phyloP scores from a whole-genome alignment of 2,329 filamentous ascomycete species.

The Penicillium frequentans region DNA sequence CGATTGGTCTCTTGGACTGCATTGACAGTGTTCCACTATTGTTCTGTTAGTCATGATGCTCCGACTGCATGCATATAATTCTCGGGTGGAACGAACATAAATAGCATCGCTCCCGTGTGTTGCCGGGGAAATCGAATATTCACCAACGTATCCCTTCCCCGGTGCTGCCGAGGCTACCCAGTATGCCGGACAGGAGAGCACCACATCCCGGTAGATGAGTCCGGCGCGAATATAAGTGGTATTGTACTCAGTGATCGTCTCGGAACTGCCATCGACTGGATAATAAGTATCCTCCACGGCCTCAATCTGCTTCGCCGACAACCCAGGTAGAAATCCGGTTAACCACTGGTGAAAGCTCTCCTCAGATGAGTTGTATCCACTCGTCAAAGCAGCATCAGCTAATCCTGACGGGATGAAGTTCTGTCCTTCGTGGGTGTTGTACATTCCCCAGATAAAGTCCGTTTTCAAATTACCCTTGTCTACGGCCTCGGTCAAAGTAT shows the following conservation, averaged over 20 bases:
- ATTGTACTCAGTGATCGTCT: slow-evolving; percentile 51
- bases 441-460: slow-evolving; percentile 54
- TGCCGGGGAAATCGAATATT: slow-evolving; percentile 61
- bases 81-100: slow-evolving; percentile 45
- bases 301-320: slow-evolving; percentile 43
- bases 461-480: slow-evolving; percentile 43
- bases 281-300: slow-evolving; percentile 48
- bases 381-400: slow-evolving; percentile 29
- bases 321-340: slow-evolving; percentile 52
- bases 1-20: slow-evolving; percentile 53
- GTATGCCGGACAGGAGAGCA: slow-evolving; percentile 60
- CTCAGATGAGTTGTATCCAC: slow-evolving; percentile 52
- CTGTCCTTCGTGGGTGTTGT: slow-evolving; percentile 64
- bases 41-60: not conserved
- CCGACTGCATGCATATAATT: not conserved
- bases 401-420: slow-evolving; percentile 60
- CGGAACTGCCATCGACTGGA: slow-evolving; percentile 48
- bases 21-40: slow-evolving; percentile 59
- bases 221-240: slow-evolving; percentile 55
- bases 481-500: slow-evolving; percentile 49
- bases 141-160: slow-evolving; percentile 53
- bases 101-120: slow-evolving; percentile 60
- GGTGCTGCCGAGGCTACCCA: slow-evolving; percentile 54
- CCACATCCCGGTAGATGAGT: slow-evolving; percentile 58
- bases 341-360: slow-evolving; percentile 57